Percentiles rank a stretch among this genome's conserved stretches.
Evolutionary conservation across 192 early-diverging fungal genomes (phyloP).

Genomic region (Powellomyces hirtus): DNA sequence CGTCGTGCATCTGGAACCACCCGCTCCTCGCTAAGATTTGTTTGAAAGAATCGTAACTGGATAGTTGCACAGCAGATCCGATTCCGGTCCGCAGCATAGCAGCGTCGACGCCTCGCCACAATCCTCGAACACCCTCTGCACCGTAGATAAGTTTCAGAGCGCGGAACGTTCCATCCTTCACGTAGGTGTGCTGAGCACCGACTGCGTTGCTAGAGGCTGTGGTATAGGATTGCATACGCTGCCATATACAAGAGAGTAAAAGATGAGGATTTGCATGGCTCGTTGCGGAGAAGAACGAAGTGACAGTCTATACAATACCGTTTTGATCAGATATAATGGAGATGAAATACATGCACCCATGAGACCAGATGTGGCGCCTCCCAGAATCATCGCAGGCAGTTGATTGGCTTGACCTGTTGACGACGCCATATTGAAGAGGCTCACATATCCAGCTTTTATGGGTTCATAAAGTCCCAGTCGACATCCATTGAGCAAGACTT

Average conservation of each 20-base stretch:
- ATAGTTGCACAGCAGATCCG: slow-evolving; percentile 86
- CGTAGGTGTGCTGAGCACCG: slow-evolving; percentile 82
- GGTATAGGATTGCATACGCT: slow-evolving; percentile 47
- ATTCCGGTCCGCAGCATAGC: slow-evolving; percentile 85
- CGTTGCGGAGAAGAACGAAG: background rate
- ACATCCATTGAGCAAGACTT: slow-evolving; percentile 88
- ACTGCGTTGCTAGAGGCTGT: slow-evolving; percentile 60
- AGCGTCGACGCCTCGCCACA: slow-evolving; percentile 86
- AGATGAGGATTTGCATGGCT: background rate
- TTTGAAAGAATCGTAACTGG: slow-evolving; percentile 85
- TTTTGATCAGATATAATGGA: slow-evolving; percentile 91
- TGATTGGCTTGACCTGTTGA: slow-evolving; percentile 12
- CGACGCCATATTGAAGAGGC: slow-evolving; percentile 14
- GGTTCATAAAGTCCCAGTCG: slow-evolving; percentile 92
- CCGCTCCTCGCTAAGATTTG: slow-evolving; percentile 45
- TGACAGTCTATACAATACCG: slow-evolving; percentile 28
- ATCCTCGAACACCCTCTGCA: slow-evolving; percentile 70
- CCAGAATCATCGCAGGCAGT: slow-evolving; percentile 63
- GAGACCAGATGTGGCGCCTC: slow-evolving; percentile 75
- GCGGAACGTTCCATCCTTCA: slow-evolving; percentile 52
- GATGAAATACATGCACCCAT: slow-evolving; percentile 79
- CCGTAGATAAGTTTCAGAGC: slow-evolving; percentile 68
- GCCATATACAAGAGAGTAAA: background rate
- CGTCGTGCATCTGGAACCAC: slow-evolving; percentile 53
- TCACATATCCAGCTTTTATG: slow-evolving; percentile 52